These are phyloP conservation scores for Sphagnum contortum DNA, from an alignment of 225 moss, liverwort and hornwort genomes.

Conservation along the genomic window DNA sequence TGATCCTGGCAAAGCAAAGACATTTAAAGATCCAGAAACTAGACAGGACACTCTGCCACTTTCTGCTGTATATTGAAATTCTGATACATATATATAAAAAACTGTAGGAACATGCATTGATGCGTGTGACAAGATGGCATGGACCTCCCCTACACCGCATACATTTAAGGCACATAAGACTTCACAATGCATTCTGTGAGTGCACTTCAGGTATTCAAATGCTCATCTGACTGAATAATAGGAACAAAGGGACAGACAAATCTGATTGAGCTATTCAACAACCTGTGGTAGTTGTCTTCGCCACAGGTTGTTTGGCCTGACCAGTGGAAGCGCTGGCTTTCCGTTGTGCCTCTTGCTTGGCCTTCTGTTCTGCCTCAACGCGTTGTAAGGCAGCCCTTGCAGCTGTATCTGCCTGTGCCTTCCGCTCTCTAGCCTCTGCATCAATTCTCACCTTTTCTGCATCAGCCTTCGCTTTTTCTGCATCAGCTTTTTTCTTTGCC, in stretches of 20 bases:
- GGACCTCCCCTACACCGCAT: too few relatives aligned
- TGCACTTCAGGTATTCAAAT: too few relatives aligned
- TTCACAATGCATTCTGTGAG: too few relatives aligned
- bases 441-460: conserved; percentile 62
- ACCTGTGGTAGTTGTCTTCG: conserved; percentile 2
- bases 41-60: not conserved
- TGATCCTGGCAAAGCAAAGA: conserved; percentile 21
- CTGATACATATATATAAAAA: too few relatives aligned
- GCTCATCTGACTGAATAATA: too few relatives aligned
- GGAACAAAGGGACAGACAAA: too few relatives aligned
- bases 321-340: conserved; percentile 13
- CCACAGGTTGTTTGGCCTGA: not conserved
- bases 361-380: conserved; percentile 40
- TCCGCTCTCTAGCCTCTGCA: conserved; percentile 54
- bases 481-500: conserved; percentile 37
- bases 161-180: too few relatives aligned
- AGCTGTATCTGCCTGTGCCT: conserved; percentile 66
- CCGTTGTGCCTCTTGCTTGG: conserved; percentile 37
- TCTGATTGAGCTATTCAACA: too few relatives aligned
- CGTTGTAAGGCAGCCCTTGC: conserved; percentile 75
- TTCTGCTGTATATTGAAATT: not conserved
- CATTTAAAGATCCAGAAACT: not conserved
- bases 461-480: conserved; percentile 55
- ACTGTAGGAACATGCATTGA: too few relatives aligned
- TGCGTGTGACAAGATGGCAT: too few relatives aligned